Evolutionary conservation across 2,329 filamentous ascomycete species (phyloP), one percentile per base, ranked within the genome.

Genomic region (Colletotrichum sp.): DNA sequence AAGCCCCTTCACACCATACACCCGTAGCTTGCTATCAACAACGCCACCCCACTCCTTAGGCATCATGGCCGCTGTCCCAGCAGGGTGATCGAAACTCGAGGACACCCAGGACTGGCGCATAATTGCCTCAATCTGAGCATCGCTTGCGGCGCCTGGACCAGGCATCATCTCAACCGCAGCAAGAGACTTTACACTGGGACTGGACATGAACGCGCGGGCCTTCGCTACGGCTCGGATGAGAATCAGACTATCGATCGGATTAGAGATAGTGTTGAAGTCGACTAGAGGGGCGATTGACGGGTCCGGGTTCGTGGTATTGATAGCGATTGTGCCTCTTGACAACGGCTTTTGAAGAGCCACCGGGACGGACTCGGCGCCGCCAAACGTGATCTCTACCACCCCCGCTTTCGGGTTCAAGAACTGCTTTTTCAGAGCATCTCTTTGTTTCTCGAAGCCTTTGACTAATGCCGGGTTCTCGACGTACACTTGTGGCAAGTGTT

Each of bases 1-100:
- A 36, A 86, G 71, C 8, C 80, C 79, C 28, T 80, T 77, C 9
- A 83, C 80, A 3, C 84, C 83, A 61, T 85, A 83, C 7, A 86
- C 84, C 55, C 76, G 79, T 67, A 85, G 72, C 18, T 79, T 75
- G 7, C 78, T 76, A 63, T 83, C 81, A 2, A 86, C 83, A 24
- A 86, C 84, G 13, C 84, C 83, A 5, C 83, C 83, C 48, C 81
- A 77, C 16, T 80, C 79, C 52, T 77, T 74, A 2, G 82, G 82
- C 73, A 85, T 78, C 83, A 85, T 84, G 1, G 82, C 79, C 39
- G 82, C 82, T 7, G 81, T 82, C 2, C 79, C 80, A 73, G 78
- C 80, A 39, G 81, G 78, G 72, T 82, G 67, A 71, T 83, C 71
- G 68, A 80, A 66, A 43, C 78, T 81, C 0, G 81, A 36, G 26